phyloP scores from a whole-genome alignment of 352 stramenopile species.

The Pythium coloratum region DNA sequence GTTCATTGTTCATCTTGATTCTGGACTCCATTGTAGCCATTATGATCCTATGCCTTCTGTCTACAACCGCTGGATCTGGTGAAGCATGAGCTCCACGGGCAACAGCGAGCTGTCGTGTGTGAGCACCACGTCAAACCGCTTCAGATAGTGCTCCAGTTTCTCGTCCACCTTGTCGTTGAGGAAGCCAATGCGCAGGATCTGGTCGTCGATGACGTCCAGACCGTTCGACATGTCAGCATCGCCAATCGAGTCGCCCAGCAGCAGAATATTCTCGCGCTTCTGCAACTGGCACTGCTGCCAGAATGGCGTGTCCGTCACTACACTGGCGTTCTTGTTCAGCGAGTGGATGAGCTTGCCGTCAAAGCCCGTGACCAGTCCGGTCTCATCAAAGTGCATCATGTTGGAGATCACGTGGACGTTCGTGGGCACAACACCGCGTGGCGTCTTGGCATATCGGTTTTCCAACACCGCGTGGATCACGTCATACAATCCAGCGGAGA shows the following conservation, averaged over 20 bases:
- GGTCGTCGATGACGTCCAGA: conserved; percentile 51
- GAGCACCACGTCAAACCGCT: conserved; percentile 76
- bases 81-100: conserved; percentile 55
- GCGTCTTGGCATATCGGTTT: conserved; percentile 54
- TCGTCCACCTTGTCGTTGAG: conserved; percentile 61
- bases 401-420: conserved; percentile 86
- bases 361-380: conserved; percentile 44
- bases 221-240: conserved; percentile 72
- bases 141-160: conserved; percentile 58
- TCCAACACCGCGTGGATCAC: no score
- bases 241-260: conserved; percentile 71
- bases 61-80: conserved; percentile 41
- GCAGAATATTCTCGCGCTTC: conserved; percentile 69
- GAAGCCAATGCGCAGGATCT: conserved; percentile 74
- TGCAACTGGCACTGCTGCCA: conserved; percentile 71
- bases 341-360: conserved; percentile 77
- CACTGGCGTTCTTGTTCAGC: conserved; percentile 78
- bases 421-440: conserved; percentile 27
- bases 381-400: conserved; percentile 73
- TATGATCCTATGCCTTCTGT: no score
- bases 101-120: conserved; percentile 70
- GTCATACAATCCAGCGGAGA: no score
- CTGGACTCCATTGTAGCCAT: no score
- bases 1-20: no score
- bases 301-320: conserved; percentile 63